phyloP scores from a whole-genome alignment of 2,329 filamentous ascomycete genomes.

The Dactylonectria estremocensis region DNA sequence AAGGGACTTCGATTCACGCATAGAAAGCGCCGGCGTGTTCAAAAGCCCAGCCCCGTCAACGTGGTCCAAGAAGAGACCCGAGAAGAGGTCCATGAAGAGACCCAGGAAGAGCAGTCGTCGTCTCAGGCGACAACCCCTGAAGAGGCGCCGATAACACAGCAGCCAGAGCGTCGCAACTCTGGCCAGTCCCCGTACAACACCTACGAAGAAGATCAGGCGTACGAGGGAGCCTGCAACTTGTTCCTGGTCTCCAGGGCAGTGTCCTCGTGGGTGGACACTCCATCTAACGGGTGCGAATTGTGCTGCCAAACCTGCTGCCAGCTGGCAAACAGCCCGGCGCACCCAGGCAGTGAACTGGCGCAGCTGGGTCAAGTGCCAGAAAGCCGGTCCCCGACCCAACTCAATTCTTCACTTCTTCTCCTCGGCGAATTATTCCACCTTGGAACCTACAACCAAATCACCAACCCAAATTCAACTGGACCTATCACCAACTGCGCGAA shows the following conservation, averaged over 20 bases:
- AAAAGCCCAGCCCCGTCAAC: not conserved
- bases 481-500: not conserved
- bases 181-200: not conserved
- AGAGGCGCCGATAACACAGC: not conserved
- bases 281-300: not conserved
- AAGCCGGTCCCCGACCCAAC: not conserved
- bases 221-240: slow-evolving; percentile 5
- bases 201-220: not conserved
- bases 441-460: not conserved
- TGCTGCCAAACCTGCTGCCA: not conserved
- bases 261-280: not conserved
- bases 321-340: not conserved
- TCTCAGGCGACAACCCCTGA: not conserved
- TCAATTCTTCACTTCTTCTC: not conserved
- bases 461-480: not conserved
- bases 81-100: too few species aligned
- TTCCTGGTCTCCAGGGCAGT: not conserved
- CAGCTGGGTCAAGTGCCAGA: not conserved
- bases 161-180: not conserved
- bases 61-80: not conserved
- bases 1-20: slow-evolving; percentile 6
- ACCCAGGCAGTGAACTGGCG: not conserved
- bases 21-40: not conserved
- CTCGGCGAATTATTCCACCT: not conserved
- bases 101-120: not conserved